phyloP scores from a whole-genome alignment of 139 green algal genomes.

The Chlamydomonas sp. region DNA sequence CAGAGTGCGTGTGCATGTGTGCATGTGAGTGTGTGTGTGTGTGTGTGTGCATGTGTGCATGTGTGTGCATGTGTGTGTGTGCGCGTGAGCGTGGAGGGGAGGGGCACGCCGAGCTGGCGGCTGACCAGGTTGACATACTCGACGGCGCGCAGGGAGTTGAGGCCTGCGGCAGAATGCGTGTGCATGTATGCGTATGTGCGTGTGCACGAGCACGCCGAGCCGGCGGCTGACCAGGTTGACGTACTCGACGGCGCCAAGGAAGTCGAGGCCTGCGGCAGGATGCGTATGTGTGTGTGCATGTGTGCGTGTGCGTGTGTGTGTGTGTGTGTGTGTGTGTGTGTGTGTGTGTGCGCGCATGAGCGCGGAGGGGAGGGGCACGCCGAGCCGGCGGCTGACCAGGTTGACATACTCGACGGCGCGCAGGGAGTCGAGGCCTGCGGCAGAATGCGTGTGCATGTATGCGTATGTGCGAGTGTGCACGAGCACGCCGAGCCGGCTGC shows the following conservation, averaged over 20 bases:
- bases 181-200: too few species aligned
- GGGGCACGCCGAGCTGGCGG: slow-evolving; percentile 28
- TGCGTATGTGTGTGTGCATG: background rate
- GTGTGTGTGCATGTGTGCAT: too few species aligned
- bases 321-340: too few species aligned
- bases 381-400: slow-evolving; percentile 37
- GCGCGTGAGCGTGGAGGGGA: slow-evolving; percentile 39
- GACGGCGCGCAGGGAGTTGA: slow-evolving; percentile 71
- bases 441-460: background rate
- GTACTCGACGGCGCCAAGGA: slow-evolving; percentile 65
- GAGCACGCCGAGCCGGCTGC: slow-evolving; percentile 21
- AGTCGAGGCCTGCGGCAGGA: slow-evolving; percentile 68
- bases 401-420: slow-evolving; percentile 72
- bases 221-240: slow-evolving; percentile 40
- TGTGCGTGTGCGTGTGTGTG: too few species aligned
- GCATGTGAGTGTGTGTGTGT: too few species aligned
- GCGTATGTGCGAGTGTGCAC: background rate
- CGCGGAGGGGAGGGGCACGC: slow-evolving; percentile 41
- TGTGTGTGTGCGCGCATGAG: too few species aligned
- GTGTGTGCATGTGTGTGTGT: too few species aligned
- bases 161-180: slow-evolving; percentile 43
- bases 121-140: slow-evolving; percentile 63
- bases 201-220: slow-evolving; percentile 40
- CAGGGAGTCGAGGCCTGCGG: slow-evolving; percentile 72
- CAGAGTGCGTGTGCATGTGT: too few species aligned